Percentiles rank a stretch among this genome's conserved stretches.
Evolutionary conservation across 768 basidiomycete genomes (phyloP).

Genomic region (Tylopilus cervinicoccineus): DNA sequence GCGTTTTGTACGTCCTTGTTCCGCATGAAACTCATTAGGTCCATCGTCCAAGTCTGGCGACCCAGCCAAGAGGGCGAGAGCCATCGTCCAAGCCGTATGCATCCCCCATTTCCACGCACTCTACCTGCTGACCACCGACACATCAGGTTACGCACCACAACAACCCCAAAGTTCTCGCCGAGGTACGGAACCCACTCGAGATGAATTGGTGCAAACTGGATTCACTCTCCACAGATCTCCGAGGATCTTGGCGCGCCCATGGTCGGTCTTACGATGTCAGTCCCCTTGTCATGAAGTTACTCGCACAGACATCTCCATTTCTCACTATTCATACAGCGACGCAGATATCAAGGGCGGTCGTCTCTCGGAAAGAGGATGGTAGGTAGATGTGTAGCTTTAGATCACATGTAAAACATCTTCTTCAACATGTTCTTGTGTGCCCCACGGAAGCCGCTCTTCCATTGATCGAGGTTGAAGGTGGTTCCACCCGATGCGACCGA

Average conservation of each 20-base stretch:
- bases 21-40: background rate
- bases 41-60: conserved; percentile 66
- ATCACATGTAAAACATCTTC: conserved; percentile 35
- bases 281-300: conserved; percentile 9
- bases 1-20: conserved; percentile 25
- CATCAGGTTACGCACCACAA: conserved; percentile 86
- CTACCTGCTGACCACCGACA: conserved; percentile 5
- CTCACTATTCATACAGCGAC: conserved; percentile 40
- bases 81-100: conserved; percentile 91
- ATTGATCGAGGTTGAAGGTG: conserved; percentile 28
- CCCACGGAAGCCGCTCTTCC: conserved; percentile 30
- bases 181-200: conserved; percentile 41
- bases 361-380: conserved; percentile 67
- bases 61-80: conserved; percentile 89
- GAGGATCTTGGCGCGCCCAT: conserved; percentile 87
- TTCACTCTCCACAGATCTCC: conserved; percentile 48
- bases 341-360: conserved; percentile 67
- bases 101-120: conserved; percentile 1
- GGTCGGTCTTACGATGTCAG: conserved; percentile 89
- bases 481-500: conserved; percentile 28
- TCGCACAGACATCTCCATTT: background rate
- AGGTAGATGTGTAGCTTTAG: conserved; percentile 21
- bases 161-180: conserved; percentile 88
- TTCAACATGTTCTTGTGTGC: conserved; percentile 27
- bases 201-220: conserved; percentile 1